Evolutionary conservation across 1,139 yeast genomes (phyloP), one percentile per base, ranked within the genome.

Genomic region (Candida sanyaensis): DNA sequence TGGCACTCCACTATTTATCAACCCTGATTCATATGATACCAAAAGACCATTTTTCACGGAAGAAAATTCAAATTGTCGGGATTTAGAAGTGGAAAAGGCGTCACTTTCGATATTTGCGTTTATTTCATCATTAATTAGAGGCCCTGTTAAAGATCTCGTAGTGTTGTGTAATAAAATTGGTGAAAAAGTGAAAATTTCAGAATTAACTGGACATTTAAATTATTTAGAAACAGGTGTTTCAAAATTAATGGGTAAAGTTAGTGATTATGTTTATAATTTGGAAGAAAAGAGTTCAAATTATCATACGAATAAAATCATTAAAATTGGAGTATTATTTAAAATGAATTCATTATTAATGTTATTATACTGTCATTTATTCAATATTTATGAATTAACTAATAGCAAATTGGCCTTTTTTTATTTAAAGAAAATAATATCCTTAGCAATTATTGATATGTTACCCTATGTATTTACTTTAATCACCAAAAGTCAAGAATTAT

Each of bases 1-100:
- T 44, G 84, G 84, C 0, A 71, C 68, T 44, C 75, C 81, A 11
- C 23, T 50, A n/a, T 44, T 65, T 29, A 62, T 71, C 4, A 60
- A 61, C 47, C 60, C 58, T 0, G 67, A 64, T 23, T 64, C 63
- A 43, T 72, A 54, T 53, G 80, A 77, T 51, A 72, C 80, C 0
- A 55, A 65, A 48, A 46, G 69, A 3, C 82, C 84, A 0, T 56
- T 47, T 40, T 51, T 51, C 17, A 53, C 50, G 1, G 47, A 45
- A 8, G 51, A 52, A 27, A 51, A 53, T 42, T 43, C 52, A 9
- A 53, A 53, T 42, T 42, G 51, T 31, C 44, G 41, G 8, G 53
- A 60, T 41, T 21, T 41, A n/a, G 57, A 57, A 33, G 44, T 53
- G 46, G 66, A 62, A 32, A 50, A 50, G 30, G 49, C 55, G 11